Base-by-base conservation (phyloP, 495 filamentous ascomycete species). In the Aspergillus coremiiformis region DNA sequence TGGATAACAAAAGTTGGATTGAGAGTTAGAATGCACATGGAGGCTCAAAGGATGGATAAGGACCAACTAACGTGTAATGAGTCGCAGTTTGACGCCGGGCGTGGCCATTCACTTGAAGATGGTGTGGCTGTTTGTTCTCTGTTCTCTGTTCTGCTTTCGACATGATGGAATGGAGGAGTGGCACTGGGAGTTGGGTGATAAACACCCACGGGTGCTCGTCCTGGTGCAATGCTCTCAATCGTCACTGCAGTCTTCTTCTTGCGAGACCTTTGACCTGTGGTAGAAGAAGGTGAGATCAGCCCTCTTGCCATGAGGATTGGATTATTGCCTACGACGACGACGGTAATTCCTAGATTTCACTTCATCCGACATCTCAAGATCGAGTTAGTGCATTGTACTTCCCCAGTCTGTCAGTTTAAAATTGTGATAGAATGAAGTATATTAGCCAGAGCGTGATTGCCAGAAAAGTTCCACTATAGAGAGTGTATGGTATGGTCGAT, bases 201-300 rank as follows among this genome's bases (percentile, higher is more conserved):
- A 21, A 47, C 27, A 4, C 53, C 57, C 19, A 50, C 15, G 10
- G 57, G 57, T 41, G 44, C 53, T 53, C 57, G 20, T 17, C 49
- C 49, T 22, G 57, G 54, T 17, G 32, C 27, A 9, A 52, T 30
- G 14, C 49, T 52, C 20, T 52, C 44, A 50, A 54, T 48, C 11
- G 49, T 56, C 24, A 48, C 46, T n/a, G 39, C 10, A 33, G 29
- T 15, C 33, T 55, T 59, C 33, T 50, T 60, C 29, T 47, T 60
- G 21, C 54, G 60, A 47, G 19, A 33, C 45, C 44, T 44, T 39
- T 55, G 47, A 19, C 56, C 56, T 63, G 51, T 5, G 39, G 17
- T 9, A 53, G 7, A 19, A 53, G 7, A 19, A 33, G 15, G 12
- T 42, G 12, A 12, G 12, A 44, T 29, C 10, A 49, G n/a, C 19